Evolutionary conservation across 2,329 filamentous ascomycete species (phyloP), one percentile per base, ranked within the genome.

Genomic region (Trichoderma arundinaceum): DNA sequence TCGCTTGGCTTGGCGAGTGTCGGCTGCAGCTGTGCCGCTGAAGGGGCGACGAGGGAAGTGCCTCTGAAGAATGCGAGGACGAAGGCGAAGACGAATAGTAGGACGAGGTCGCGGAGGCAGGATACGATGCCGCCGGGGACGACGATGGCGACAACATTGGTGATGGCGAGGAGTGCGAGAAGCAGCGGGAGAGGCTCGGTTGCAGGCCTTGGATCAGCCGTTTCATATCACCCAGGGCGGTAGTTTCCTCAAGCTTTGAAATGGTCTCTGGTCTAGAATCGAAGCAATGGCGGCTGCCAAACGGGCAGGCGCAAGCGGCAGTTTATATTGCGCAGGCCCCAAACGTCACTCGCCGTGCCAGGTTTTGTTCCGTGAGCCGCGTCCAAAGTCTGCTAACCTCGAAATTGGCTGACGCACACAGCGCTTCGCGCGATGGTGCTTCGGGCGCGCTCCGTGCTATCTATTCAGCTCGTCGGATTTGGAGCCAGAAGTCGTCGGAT

Each of bases 131-230:
- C 15, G 52, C 39, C 41, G 65, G 51, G 6, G 46, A 64, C 3
- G 61, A 64, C 22, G 61, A 56, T 48, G 61, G 44, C 51, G 61
- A 64, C 32, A 33, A 57, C 52, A 52, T 53, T 64, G 61, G 52
- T 41, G 51, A 13, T 8, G 57, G 48, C 17, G 52, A 48, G 15
- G n/a, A 22, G 8, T 33, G 53, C 28, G 46, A 43, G 17, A 7
- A 43, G 49, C n/a, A 65, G 33, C 43, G 61, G 8, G 51, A 65
- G 54, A 58, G 17, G 63, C 46, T 51, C 64, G 49, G 62, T 41
- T 52, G 69, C 28, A 65, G 57, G 48, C 58, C 52, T n/a, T 62
- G 53, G 15, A 57, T 48, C 35, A 68, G 60, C 56, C 66, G 65
- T 59, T 68, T 65, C 63, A 60, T 65, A 19, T 39, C 54, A 51